Evolutionary conservation across 257 asterid species (phyloP), one percentile per base, ranked within the genome.

Genomic region (Hygrophila difformis): DNA sequence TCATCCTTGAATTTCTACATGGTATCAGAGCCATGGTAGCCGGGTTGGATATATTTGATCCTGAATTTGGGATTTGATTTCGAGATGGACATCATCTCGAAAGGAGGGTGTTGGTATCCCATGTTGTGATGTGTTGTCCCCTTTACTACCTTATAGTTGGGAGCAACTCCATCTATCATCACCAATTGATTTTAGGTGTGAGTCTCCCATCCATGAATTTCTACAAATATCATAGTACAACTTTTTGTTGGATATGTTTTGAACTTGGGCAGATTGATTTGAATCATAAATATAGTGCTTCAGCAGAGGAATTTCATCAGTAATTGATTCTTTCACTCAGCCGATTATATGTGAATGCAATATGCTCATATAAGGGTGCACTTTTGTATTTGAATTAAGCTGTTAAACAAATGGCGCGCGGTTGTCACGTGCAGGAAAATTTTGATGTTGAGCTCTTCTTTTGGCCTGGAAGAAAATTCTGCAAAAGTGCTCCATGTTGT

Each of bases 341-440:
- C 67, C 72, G 62, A 81, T 77, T 68, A 74, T 72, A 49, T 62
- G 61, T 49, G 67, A 72, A 39, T 93, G 96, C 41, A 21, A 58
- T 56, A 64, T 61, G 28, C 71, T 69, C 53, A 63, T 86, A 42
- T 71, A 82, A 96, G 99, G 86, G 56, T 59, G 46, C n/a, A n/a
- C n/a, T n/a, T n/a, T n/a, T 62, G 49, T 34, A 35, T 50, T 45
- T 39, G 34, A 26, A 35, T n/a, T 44, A 24, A 58, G 8, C 20
- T 53, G 56, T 65, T 49, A 44, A 47, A 20, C 35, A 42, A 40
- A 26, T 51, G n/a, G n/a, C n/a, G n/a, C 26, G 33, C 59, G 36
- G 51, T 61, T 21, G 33, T 9, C 62, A 47, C 31, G 40, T 60
- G 56, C 49, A 43, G 47, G 48, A 37, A 49, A 38, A 20, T 53